Percentiles rank a stretch among this genome's conserved stretches.
Conservation (phyloP, 2,329 filamentous ascomycete genomes). For the Apiospora rasikravindrae region DNA sequence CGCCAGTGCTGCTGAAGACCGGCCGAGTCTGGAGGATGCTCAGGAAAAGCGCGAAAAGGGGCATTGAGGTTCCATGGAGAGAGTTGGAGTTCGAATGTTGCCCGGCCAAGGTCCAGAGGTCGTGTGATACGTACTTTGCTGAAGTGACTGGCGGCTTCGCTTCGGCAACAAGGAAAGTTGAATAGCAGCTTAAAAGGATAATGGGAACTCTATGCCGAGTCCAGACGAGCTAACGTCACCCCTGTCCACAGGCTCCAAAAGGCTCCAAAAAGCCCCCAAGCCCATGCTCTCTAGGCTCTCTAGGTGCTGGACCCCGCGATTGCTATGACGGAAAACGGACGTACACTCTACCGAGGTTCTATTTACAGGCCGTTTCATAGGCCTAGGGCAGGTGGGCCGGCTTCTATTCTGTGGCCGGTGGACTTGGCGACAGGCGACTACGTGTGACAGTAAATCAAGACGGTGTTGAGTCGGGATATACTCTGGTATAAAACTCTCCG, state of each 20-base stretch:
- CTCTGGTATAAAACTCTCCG: not conserved
- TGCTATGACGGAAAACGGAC: conserved; percentile 18
- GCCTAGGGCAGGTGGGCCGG: not conserved
- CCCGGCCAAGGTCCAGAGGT: not conserved
- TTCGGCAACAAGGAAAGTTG: conserved; percentile 20
- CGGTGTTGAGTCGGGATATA: not conserved
- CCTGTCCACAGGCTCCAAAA: not conserved
- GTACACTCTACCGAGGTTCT: conserved; percentile 17
- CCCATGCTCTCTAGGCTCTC: too few relatives aligned
- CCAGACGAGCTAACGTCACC: conserved; percentile 8
- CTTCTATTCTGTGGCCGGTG: not conserved
- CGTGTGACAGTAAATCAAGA: not conserved
- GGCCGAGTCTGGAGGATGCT: conserved; percentile 18
- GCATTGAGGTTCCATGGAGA: conserved; percentile 18
- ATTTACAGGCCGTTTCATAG: not conserved
- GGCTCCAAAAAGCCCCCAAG: not conserved
- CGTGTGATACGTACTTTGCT: not conserved
- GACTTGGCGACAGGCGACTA: not conserved
- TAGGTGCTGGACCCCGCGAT: conserved; percentile 8
- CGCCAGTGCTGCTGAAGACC: conserved; percentile 20
- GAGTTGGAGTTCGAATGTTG: not conserved
- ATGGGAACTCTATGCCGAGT: conserved; percentile 17
- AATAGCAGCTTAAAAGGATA: conserved; percentile 17
- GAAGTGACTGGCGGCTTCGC: not conserved
- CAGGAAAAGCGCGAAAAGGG: conserved; percentile 14